A percentile compares a stretch with the other conserved stretches of the same genome.
Conservation (phyloP, 768 basidiomycete species). For the Pluteus cervinus region DNA sequence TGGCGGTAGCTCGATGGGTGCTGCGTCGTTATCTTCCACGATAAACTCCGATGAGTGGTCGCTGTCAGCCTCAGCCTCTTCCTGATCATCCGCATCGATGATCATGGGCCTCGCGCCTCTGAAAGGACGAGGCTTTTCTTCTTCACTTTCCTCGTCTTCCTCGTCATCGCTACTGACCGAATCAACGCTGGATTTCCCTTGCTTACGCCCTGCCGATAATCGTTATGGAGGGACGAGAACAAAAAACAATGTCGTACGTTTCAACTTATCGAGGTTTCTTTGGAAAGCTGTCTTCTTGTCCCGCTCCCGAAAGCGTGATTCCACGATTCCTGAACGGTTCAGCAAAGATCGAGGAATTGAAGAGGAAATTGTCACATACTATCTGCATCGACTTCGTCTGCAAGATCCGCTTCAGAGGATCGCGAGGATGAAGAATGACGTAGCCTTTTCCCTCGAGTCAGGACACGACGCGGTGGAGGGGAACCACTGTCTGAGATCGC, state of each 20-base stretch:
- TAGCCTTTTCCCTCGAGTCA: no score
- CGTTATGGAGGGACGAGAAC: no score
- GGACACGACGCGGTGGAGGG: no score
- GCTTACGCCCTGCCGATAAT: conserved; percentile 13
- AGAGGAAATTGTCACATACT: conserved; percentile 32
- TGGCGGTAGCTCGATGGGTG: conserved; percentile 48
- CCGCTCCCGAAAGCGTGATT: conserved; percentile 55
- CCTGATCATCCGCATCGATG: conserved; percentile 29
- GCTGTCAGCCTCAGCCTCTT: conserved; percentile 32
- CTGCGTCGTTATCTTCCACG: conserved; percentile 57
- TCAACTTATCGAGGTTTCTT: conserved; percentile 58
- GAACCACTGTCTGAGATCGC: no score
- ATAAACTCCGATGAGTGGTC: conserved; percentile 42
- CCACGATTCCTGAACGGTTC: conserved; percentile 62
- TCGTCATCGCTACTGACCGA: conserved; percentile 28
- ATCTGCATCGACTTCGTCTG: conserved; percentile 49
- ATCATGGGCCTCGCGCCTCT: conserved; percentile 40
- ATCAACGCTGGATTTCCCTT: conserved; percentile 8
- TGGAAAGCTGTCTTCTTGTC: conserved; percentile 56
- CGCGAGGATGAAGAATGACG: no score
- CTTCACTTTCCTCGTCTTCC: conserved; percentile 23
- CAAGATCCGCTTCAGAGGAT: conserved; percentile 30
- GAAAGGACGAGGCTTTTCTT: conserved; percentile 28
- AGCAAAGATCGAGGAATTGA: no score
- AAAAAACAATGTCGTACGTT: conserved; percentile 36